Base-by-base conservation (phyloP, 2,329 filamentous ascomycete species). In the Fusarium keratoplasticum region DNA sequence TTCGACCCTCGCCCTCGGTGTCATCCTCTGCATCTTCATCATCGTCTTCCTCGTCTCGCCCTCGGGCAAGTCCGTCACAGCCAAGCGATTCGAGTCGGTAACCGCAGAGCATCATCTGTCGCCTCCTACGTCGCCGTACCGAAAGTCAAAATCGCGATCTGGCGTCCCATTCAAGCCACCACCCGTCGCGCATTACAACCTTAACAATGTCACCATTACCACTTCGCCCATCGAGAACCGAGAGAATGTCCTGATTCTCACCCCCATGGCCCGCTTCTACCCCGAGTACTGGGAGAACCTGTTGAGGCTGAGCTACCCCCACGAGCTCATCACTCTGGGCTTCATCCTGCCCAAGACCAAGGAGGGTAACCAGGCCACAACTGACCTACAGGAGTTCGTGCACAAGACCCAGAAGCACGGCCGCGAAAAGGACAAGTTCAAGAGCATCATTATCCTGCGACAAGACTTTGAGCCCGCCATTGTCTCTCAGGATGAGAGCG, bases 271-370 rank as follows among this genome's bases (percentile, higher is more conserved):
- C 35, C 91, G 94, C 72, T 99, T 98, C 87, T 98, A 98, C 84
- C 92, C 94, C 78, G 92, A 89, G 76, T 99, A 98, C 86, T 99
- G 96, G 96, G 93, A 97, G 82, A 99, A 98, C 79, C 87, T 99
- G 31, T 82, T 95, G 76, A 90, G 90, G 81, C 89, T 99, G 65
- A 89, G 85, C 79, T 99, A 98, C 82, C 96, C 96, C 4, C 96
- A 98, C 84, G 94, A 98, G 69, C 90, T 98, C 73, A 97, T 99
- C 80, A 97, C 95, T 1, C 88, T 99, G 31, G 96, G 95, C 42
- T 99, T 98, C 85, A 98, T 99, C 80, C 92, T 98, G 31, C 96
- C 96, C 61, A 97, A 97, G 85, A 97, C 92, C 57, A 93, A 93
- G 80, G 95, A 98, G 77, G 96, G 96, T 68, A 97, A 98, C 82